Percentiles rank a stretch among this genome's conserved stretches.
These are phyloP conservation scores for Russula dissimulans DNA, from an alignment of 768 basidiomycete species.

Conservation along the genomic window DNA sequence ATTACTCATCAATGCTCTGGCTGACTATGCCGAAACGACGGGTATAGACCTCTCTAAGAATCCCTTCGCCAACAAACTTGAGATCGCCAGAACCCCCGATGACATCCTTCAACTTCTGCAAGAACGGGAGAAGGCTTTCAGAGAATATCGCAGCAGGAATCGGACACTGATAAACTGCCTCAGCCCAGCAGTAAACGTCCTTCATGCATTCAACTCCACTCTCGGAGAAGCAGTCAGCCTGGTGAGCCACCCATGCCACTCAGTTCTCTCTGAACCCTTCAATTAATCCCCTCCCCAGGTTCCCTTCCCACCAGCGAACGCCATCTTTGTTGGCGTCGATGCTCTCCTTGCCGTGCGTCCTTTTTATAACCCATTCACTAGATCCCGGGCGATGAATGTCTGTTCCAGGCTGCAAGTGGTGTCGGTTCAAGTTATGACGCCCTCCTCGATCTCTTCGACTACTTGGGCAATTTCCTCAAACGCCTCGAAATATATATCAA, in stretches of 20 bases:
- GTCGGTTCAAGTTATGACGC: neutral
- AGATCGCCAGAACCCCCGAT: too few species aligned
- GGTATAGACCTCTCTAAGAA: too few species aligned
- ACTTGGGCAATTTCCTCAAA: neutral
- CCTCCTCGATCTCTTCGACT: neutral
- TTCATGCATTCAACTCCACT: neutral
- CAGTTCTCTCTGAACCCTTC: too few species aligned
- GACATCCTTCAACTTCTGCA: too few species aligned
- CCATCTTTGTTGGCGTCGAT: too few species aligned
- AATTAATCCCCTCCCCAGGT: too few species aligned
- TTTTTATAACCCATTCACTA: neutral
- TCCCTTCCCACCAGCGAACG: too few species aligned
- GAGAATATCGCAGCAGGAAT: neutral
- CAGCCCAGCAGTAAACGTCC: neutral
- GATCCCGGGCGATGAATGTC: neutral
- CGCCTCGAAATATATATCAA: neutral
- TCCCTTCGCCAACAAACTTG: too few species aligned
- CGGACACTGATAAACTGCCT: neutral
- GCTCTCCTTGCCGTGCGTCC: neutral
- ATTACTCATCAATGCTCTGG: neutral
- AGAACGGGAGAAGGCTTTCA: too few species aligned
- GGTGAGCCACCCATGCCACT: neutral
- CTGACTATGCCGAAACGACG: neutral
- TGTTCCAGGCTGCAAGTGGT: neutral
- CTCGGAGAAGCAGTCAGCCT: neutral